These are phyloP conservation scores for Cadophora sp. DNA, from an alignment of 2,329 filamentous ascomycete genomes.

Conservation along the genomic window DNA sequence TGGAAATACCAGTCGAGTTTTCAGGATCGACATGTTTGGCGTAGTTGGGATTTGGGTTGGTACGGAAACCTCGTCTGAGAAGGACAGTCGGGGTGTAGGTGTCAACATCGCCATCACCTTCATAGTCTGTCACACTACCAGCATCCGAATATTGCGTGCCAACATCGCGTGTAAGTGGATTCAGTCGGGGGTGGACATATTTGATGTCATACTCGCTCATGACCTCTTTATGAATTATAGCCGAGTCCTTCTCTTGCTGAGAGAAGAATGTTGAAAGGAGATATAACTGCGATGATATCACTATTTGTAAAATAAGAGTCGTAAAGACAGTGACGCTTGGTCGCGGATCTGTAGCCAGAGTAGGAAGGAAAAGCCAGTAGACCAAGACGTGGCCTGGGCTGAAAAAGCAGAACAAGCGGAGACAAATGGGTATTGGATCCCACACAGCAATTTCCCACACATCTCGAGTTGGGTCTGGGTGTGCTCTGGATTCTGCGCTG, in stretches of 20 bases:
- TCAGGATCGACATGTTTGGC: constrained; percentile 75
- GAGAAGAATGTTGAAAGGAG: constrained; percentile 76
- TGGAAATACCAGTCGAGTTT: constrained; percentile 46
- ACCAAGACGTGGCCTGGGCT: constrained; percentile 92
- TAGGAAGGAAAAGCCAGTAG: constrained; percentile 87
- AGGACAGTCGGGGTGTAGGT: constrained; percentile 66
- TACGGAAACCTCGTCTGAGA: constrained; percentile 78
- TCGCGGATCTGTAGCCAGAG: constrained; percentile 74
- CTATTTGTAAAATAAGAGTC: constrained; percentile 74
- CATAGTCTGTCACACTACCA: constrained; percentile 37
- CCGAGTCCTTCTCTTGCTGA: constrained; percentile 84
- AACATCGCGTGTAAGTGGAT: constrained; percentile 78
- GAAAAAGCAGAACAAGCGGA: constrained; percentile 88
- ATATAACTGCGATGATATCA: constrained; percentile 80
- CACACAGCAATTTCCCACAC: constrained; percentile 96
- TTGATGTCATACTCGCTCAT: constrained; percentile 96
- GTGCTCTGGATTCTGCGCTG: constrained; percentile 80
- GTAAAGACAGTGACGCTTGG: constrained; percentile 88
- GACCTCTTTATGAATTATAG: constrained; percentile 88
- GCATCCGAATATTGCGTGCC: constrained; percentile 73
- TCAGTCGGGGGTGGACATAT: constrained; percentile 89
- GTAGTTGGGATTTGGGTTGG: constrained; percentile 85
- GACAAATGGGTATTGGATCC: constrained; percentile 86
- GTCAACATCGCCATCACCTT: constrained; percentile 55
- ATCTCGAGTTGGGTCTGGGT: constrained; percentile 81